Evolutionary conservation across 805 yeast species (phyloP).

Genomic region (Wilhelminamyces savonicus): DNA sequence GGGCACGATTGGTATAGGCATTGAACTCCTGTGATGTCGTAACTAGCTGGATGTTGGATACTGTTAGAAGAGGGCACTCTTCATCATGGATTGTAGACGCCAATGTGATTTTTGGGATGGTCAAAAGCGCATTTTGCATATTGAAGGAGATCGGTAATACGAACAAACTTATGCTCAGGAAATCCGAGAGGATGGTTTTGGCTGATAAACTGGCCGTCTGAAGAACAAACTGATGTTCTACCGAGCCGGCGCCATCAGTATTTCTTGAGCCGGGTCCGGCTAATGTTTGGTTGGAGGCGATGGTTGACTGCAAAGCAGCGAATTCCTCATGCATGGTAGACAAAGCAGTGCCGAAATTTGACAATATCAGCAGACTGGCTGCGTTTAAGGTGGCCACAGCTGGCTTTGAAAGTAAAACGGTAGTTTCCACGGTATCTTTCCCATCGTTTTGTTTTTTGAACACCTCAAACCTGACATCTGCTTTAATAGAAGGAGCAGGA

Average conservation of each 20-base stretch:
- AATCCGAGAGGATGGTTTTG: slow-evolving; percentile 12
- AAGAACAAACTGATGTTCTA: slow-evolving; percentile 18
- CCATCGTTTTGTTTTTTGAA: slow-evolving; percentile 14
- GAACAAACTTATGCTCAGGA: slow-evolving; percentile 13
- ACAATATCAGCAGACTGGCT: slow-evolving; percentile 15
- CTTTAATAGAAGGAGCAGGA: slow-evolving; percentile 18
- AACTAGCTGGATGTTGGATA: slow-evolving; percentile 19
- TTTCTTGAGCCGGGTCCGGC: slow-evolving; percentile 8
- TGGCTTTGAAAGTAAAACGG: slow-evolving; percentile 39
- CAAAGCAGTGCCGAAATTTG: slow-evolving; percentile 18
- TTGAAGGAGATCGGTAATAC: slow-evolving; percentile 42
- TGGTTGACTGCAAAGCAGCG: slow-evolving; percentile 4
- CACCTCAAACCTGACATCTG: slow-evolving; percentile 51
- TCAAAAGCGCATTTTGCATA: slow-evolving; percentile 23
- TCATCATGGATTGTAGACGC: slow-evolving; percentile 2
- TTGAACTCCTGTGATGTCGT: slow-evolving; percentile 21
- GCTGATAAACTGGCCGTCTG: slow-evolving; percentile 35
- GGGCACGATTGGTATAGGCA: slow-evolving; percentile 9
- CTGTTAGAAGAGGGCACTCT: slow-evolving; percentile 11
- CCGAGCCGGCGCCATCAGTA: slow-evolving; percentile 3
- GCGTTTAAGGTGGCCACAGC: slow-evolving; percentile 19
- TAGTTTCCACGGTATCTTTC: slow-evolving; percentile 21
- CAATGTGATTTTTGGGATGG: slow-evolving; percentile 23
- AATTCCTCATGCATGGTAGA: slow-evolving; percentile 17
- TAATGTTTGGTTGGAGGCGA: slow-evolving; percentile 5